These are phyloP conservation scores for Cetradonia linearis DNA, from an alignment of 495 filamentous ascomycete genomes.

Conservation along the genomic window DNA sequence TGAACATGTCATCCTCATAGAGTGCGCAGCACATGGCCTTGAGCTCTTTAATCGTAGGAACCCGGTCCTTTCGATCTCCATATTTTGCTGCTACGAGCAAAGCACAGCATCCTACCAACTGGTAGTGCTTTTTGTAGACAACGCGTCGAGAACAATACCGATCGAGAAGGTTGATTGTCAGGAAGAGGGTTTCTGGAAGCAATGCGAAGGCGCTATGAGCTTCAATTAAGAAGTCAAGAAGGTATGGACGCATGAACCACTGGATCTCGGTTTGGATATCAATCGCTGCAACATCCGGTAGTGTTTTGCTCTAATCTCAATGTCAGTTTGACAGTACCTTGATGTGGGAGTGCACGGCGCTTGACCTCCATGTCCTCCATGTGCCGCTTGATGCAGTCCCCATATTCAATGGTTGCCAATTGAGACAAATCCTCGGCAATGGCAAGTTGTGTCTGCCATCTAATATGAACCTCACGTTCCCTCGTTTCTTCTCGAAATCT, in stretches of 20 bases:
- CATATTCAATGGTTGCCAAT: slow-evolving; percentile 73
- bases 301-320: slow-evolving; percentile 60
- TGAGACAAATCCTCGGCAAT: slow-evolving; percentile 82
- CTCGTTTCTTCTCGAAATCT: slow-evolving; percentile 27
- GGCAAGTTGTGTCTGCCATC: slow-evolving; percentile 65
- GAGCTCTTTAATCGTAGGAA: slow-evolving; percentile 88
- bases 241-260: slow-evolving; percentile 98
- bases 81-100: slow-evolving; percentile 97
- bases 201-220: slow-evolving; percentile 91
- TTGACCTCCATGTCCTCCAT: slow-evolving; percentile 95
- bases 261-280: slow-evolving; percentile 98
- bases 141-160: slow-evolving; percentile 95
- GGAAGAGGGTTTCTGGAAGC: slow-evolving; percentile 85
- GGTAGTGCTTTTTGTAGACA: slow-evolving; percentile 99
- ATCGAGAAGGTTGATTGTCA: slow-evolving; percentile 93
- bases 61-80: slow-evolving; percentile 93
- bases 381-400: slow-evolving; percentile 83
- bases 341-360: slow-evolving; percentile 16
- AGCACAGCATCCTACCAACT: slow-evolving; percentile 91
- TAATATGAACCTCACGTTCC: slow-evolving; percentile 55
- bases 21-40: slow-evolving; percentile 98
- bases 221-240: slow-evolving; percentile 97
- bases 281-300: slow-evolving; percentile 93
- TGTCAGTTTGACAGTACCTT: slow-evolving; percentile 15
- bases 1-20: slow-evolving; percentile 99